These are phyloP conservation scores for Pistacia atlantica DNA, from an alignment of 345 rosid genomes.

Conservation along the genomic window DNA sequence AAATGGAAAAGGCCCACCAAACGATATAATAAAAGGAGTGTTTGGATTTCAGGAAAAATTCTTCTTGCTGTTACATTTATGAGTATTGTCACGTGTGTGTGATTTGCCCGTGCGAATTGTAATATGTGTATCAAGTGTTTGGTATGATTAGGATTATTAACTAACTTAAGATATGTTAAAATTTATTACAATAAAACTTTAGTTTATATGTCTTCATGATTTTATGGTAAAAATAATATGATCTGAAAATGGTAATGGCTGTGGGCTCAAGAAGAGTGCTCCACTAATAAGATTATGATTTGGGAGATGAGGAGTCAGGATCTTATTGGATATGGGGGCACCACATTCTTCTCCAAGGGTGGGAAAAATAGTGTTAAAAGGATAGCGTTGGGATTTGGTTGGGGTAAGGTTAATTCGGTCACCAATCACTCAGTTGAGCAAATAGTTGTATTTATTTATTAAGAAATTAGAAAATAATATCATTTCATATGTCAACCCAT, in stretches of 20 bases:
- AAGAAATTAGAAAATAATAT: background rate
- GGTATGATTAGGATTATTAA: background rate
- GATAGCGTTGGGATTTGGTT: background rate
- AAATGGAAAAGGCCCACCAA: slow-evolving; percentile 28
- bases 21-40: slow-evolving; percentile 37
- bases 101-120: slow-evolving; percentile 5
- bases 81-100: slow-evolving; percentile 10
- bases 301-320: background rate
- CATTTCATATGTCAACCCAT: too few species aligned
- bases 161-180: background rate
- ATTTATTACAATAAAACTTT: too few species aligned
- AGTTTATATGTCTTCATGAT: too few species aligned
- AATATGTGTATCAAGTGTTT: slow-evolving; percentile 6
- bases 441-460: too few species aligned
- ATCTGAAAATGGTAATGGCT: too few species aligned
- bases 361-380: background rate
- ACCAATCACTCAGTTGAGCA: background rate
- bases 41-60: slow-evolving; percentile 40
- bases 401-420: background rate
- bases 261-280: background rate
- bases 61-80: background rate
- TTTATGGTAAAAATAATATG: too few species aligned
- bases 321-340: background rate
- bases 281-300: background rate
- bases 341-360: too few species aligned